These are phyloP conservation scores for Tricholoma furcatifolium DNA, from an alignment of 768 basidiomycete species.

Conservation along the genomic window DNA sequence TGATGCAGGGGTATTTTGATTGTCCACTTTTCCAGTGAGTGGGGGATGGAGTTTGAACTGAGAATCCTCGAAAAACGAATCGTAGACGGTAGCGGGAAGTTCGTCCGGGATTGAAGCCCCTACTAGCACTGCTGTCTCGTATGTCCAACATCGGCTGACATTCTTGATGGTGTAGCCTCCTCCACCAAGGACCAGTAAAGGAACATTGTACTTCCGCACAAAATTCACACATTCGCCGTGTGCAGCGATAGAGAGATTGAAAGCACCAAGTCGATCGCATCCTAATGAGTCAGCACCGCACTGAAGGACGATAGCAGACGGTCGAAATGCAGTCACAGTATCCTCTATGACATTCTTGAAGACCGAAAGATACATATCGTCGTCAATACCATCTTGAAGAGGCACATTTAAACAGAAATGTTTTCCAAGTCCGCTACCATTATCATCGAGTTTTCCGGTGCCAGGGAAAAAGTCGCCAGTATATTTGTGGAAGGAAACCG, in stretches of 20 bases:
- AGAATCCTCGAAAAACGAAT: slow-evolving; percentile 89
- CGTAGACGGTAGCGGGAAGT: slow-evolving; percentile 87
- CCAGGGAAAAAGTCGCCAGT: slow-evolving; percentile 98
- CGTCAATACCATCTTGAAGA: slow-evolving; percentile 93
- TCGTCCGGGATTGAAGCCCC: slow-evolving; percentile 82
- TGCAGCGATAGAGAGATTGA: slow-evolving; percentile 96
- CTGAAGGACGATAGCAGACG: slow-evolving; percentile 89
- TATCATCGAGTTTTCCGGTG: slow-evolving; percentile 94
- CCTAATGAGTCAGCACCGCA: slow-evolving; percentile 97
- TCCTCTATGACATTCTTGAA: slow-evolving; percentile 98
- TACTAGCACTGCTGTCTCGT: slow-evolving; percentile 93
- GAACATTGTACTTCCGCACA: slow-evolving; percentile 89
- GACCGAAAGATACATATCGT: slow-evolving; percentile 92
- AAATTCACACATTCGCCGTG: slow-evolving; percentile 99
- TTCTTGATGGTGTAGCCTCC: slow-evolving; percentile 98
- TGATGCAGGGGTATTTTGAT: slow-evolving; percentile 81
- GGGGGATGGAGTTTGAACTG: slow-evolving; percentile 94
- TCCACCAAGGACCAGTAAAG: slow-evolving; percentile 88
- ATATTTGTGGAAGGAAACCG: slow-evolving; percentile 99
- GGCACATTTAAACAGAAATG: slow-evolving; percentile 96
- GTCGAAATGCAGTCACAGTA: slow-evolving; percentile 84
- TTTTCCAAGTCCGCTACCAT: slow-evolving; percentile 83
- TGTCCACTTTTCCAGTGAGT: slow-evolving; percentile 87
- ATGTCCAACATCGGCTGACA: slow-evolving; percentile 98
- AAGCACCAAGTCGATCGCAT: slow-evolving; percentile 92